A percentile compares a stretch with the other conserved stretches of the same genome.
Evolutionary conservation across 2,329 filamentous ascomycete species (phyloP).

Genomic region (Ophiocordyceps camponoti-rufipedis): DNA sequence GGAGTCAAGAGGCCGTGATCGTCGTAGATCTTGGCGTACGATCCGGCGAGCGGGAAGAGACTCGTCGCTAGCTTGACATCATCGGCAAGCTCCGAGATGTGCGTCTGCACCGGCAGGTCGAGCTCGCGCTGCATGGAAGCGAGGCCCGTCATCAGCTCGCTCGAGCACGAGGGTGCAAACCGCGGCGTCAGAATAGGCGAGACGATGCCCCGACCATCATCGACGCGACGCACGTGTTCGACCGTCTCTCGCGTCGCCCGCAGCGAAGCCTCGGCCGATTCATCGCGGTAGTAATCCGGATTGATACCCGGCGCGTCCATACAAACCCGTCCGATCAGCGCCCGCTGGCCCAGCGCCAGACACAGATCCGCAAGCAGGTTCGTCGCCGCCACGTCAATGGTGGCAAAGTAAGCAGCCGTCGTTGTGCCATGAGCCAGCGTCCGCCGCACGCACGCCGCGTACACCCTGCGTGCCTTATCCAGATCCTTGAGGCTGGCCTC

Average conservation of each 20-base stretch:
- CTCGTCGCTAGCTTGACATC: constrained; percentile 55
- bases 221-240: constrained; percentile 45
- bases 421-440: constrained; percentile 86
- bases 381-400: constrained; percentile 71
- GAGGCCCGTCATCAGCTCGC: constrained; percentile 41
- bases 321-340: constrained; percentile 84
- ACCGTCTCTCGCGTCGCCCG: constrained; percentile 40
- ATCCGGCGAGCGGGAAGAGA: constrained; percentile 44
- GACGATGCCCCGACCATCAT: constrained; percentile 46
- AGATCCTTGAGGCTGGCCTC: constrained; percentile 57
- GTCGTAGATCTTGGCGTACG: constrained; percentile 72
- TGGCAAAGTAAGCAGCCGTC: constrained; percentile 87
- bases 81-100: constrained; percentile 65
- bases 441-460: constrained; percentile 57
- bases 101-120: constrained; percentile 62
- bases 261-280: constrained; percentile 38
- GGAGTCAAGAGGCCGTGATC: constrained; percentile 46
- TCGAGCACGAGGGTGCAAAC: constrained; percentile 46
- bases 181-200: constrained; percentile 63
- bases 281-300: constrained; percentile 67
- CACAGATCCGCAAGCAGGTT: constrained; percentile 81
- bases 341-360: constrained; percentile 61
- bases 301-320: constrained; percentile 58
- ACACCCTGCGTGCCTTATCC: constrained; percentile 48
- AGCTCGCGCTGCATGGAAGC: constrained; percentile 45